phyloP scores from a whole-genome alignment of 2,329 filamentous ascomycete species.

The Botrytis cinerea region DNA sequence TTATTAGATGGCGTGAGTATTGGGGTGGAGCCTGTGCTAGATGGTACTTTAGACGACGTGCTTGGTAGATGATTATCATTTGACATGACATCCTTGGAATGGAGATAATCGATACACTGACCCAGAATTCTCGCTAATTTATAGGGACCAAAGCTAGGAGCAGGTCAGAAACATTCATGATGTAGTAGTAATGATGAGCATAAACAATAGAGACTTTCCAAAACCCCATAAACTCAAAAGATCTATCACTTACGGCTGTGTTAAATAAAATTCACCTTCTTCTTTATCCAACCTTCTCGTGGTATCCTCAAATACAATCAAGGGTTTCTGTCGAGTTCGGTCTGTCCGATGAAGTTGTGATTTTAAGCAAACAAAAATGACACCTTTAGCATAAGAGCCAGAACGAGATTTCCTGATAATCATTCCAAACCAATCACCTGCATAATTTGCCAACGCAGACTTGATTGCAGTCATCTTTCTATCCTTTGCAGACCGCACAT shows the following conservation, averaged over 20 bases:
- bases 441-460: slow-evolving; percentile 27
- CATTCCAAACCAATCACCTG: slow-evolving; percentile 33
- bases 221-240: background rate
- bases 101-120: slow-evolving; percentile 28
- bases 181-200: background rate
- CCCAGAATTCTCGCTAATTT: slow-evolving; percentile 30
- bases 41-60: background rate
- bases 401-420: slow-evolving; percentile 25
- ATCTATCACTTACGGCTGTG: slow-evolving; percentile 31
- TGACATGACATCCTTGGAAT: background rate
- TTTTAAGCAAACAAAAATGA: slow-evolving; percentile 28
- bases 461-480: slow-evolving; percentile 28
- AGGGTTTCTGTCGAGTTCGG: slow-evolving; percentile 18
- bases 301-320: slow-evolving; percentile 33
- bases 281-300: background rate
- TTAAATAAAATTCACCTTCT: slow-evolving; percentile 27
- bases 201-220: background rate
- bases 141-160: slow-evolving; percentile 31
- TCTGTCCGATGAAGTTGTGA: slow-evolving; percentile 26
- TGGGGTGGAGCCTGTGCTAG: background rate
- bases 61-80: background rate
- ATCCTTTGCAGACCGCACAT: slow-evolving; percentile 25
- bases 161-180: background rate
- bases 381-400: slow-evolving; percentile 15
- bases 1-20: background rate